Conservation (phyloP, 192 early-diverging fungal genomes). For the Globomyces pollinis-pini region DNA sequence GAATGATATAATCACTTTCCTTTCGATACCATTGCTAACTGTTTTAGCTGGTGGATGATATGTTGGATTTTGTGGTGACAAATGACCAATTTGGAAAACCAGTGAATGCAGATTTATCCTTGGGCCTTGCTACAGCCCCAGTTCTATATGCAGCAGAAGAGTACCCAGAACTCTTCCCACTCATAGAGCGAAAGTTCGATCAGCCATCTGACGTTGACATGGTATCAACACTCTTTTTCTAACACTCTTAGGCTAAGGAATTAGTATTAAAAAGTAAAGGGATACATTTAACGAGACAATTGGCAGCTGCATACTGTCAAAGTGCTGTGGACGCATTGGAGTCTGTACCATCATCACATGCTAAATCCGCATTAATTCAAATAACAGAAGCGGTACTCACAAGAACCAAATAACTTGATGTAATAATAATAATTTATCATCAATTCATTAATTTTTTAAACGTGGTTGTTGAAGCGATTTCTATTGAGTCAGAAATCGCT, state of each 20-base stretch:
- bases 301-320: conserved; percentile 69
- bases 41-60: conserved; percentile 78
- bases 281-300: conserved; percentile 61
- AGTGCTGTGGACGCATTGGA: conserved; percentile 62
- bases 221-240: conserved; percentile 32
- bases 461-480: too few relatives aligned
- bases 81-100: conserved; percentile 82
- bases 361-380: conserved; percentile 68
- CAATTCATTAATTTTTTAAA: too few relatives aligned
- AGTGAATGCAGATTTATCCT: conserved; percentile 77
- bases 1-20: conserved; percentile 1
- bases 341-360: conserved; percentile 63
- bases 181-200: conserved; percentile 83
- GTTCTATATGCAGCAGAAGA: conserved; percentile 89
- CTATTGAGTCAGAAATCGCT: too few relatives aligned
- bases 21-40: too few relatives aligned
- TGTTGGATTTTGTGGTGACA: conserved; percentile 79
- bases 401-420: conserved; percentile 63
- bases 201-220: conserved; percentile 65
- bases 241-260: conserved; percentile 71
- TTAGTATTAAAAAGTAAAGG: conserved; percentile 75
- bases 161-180: conserved; percentile 69
- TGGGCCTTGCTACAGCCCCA: conserved; percentile 88
- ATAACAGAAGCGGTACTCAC: conserved; percentile 76
- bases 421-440: too few relatives aligned